These are phyloP conservation scores for Alternaria sp. DNA, from an alignment of 2,329 filamentous ascomycete species.

Conservation along the genomic window DNA sequence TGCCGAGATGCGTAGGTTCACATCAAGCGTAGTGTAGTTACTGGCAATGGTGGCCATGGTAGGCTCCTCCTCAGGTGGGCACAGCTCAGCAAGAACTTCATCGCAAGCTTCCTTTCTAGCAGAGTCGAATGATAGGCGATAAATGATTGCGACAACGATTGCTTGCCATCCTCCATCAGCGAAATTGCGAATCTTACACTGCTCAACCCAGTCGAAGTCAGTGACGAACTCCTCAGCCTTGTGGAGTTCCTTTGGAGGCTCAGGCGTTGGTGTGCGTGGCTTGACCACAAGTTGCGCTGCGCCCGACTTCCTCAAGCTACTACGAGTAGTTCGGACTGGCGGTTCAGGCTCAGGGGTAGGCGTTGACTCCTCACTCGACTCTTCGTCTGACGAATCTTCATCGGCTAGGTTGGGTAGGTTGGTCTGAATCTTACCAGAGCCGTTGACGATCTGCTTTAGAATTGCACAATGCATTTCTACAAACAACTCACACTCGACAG, in stretches of 20 bases:
- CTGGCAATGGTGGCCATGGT: constrained; percentile 75
- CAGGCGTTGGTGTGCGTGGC: constrained; percentile 50
- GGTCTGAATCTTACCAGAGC: constrained; percentile 81
- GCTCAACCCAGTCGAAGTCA: constrained; percentile 83
- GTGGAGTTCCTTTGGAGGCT: constrained; percentile 56
- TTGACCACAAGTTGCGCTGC: constrained; percentile 62
- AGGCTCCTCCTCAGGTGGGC: constrained; percentile 77
- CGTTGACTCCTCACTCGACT: constrained; percentile 61
- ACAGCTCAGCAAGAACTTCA: constrained; percentile 79
- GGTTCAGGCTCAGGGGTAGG: constrained; percentile 70
- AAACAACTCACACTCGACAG: constrained; percentile 81
- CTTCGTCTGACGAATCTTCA: constrained; percentile 57
- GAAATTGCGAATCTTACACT: constrained; percentile 84
- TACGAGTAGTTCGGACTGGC: constrained; percentile 80
- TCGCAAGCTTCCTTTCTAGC: constrained; percentile 77
- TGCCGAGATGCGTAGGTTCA: constrained; percentile 81
- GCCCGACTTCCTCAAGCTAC: constrained; percentile 83
- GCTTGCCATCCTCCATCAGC: constrained; percentile 88
- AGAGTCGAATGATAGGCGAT: constrained; percentile 82
- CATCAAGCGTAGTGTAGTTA: constrained; percentile 78
- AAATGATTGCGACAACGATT: constrained; percentile 84
- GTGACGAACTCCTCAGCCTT: constrained; percentile 78
- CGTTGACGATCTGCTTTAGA: constrained; percentile 82
- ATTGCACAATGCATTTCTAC: constrained; percentile 92
- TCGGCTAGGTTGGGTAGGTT: constrained; percentile 73